These are phyloP conservation scores for Leccinum obscurum DNA, from an alignment of 768 basidiomycete genomes.

Conservation along the genomic window DNA sequence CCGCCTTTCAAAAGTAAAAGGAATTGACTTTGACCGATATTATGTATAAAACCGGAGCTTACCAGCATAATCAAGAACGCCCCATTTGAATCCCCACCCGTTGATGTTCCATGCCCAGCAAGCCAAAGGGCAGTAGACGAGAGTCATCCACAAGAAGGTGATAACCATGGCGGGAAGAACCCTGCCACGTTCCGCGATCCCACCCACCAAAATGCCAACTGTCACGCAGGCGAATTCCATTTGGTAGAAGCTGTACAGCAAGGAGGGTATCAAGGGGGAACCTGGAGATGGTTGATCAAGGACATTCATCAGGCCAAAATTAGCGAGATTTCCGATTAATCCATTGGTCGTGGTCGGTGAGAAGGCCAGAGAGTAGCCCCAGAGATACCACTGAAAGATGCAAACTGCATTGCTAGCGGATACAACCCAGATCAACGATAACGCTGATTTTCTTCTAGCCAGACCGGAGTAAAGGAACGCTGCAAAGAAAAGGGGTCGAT, in stretches of 20 bases:
- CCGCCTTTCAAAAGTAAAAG: conserved; percentile 49
- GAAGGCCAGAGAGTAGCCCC: conserved; percentile 86
- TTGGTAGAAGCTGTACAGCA: conserved; percentile 85
- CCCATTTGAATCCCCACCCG: conserved; percentile 86
- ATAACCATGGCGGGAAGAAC: conserved; percentile 81
- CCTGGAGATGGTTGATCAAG: conserved; percentile 73
- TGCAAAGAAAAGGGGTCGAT: conserved; percentile 24
- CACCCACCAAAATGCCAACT: conserved; percentile 72
- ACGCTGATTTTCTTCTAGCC: conserved; percentile 64
- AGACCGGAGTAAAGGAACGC: conserved; percentile 77
- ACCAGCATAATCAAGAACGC: conserved; percentile 88
- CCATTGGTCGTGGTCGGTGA: conserved; percentile 73
- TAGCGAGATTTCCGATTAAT: conserved; percentile 75
- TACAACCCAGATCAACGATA: conserved; percentile 77
- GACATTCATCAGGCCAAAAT: conserved; percentile 77
- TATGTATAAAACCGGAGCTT: conserved; percentile 19
- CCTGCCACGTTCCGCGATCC: conserved; percentile 84
- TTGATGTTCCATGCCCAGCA: conserved; percentile 81
- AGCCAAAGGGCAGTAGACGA: conserved; percentile 87
- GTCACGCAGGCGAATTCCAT: conserved; percentile 87
- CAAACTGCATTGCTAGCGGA: conserved; percentile 71
- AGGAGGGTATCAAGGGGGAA: conserved; percentile 75
- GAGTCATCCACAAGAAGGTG: conserved; percentile 79
- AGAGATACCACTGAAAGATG: conserved; percentile 81
- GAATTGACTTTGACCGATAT: conserved; percentile 1